These are phyloP conservation scores for Piedraia hortae DNA, from an alignment of 2,329 filamentous ascomycete genomes.

Conservation along the genomic window DNA sequence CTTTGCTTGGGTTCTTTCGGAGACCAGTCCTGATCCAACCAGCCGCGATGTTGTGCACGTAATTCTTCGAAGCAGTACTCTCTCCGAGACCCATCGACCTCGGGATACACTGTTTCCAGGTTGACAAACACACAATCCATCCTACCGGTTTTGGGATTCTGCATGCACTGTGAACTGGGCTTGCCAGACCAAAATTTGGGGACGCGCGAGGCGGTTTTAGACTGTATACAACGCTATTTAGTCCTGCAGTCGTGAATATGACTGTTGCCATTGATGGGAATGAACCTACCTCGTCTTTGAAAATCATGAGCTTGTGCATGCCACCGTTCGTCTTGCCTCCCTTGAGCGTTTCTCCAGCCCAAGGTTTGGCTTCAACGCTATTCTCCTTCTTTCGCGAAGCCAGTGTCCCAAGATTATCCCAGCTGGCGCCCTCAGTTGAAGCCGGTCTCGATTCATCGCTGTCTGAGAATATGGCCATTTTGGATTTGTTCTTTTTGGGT, in stretches of 20 bases:
- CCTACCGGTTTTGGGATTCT: slow-evolving; percentile 60
- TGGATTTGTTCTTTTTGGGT: slow-evolving; percentile 37
- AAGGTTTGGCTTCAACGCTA: slow-evolving; percentile 55
- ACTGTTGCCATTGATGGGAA: slow-evolving; percentile 5
- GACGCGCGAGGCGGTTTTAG: slow-evolving; percentile 2
- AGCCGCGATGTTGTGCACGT: slow-evolving; percentile 48
- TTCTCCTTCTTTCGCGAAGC: slow-evolving; percentile 89
- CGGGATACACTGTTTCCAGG: slow-evolving; percentile 61
- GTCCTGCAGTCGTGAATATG: slow-evolving; percentile 86
- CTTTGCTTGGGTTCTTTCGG: slow-evolving; percentile 9
- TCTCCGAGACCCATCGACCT: slow-evolving; percentile 16
- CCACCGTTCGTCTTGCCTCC: slow-evolving; percentile 56
- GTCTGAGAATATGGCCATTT: slow-evolving; percentile 81
- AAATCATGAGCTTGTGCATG: slow-evolving; percentile 63
- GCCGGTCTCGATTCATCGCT: slow-evolving; percentile 24
- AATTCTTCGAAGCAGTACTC: slow-evolving; percentile 86
- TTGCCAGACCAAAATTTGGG: slow-evolving; percentile 7
- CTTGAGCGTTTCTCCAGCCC: slow-evolving; percentile 76
- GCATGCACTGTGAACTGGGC: slow-evolving; percentile 44
- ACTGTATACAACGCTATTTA: slow-evolving; percentile 45
- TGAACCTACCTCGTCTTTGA: slow-evolving; percentile 74
- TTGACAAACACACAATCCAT: slow-evolving; percentile 71
- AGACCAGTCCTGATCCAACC: slow-evolving; percentile 27
- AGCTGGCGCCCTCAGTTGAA: slow-evolving; percentile 35
- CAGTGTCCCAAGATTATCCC: slow-evolving; percentile 75